Evolutionary conservation across 352 stramenopile species (phyloP), one percentile per base, ranked within the genome.

Genomic region (Phytopythium ostracodes): DNA sequence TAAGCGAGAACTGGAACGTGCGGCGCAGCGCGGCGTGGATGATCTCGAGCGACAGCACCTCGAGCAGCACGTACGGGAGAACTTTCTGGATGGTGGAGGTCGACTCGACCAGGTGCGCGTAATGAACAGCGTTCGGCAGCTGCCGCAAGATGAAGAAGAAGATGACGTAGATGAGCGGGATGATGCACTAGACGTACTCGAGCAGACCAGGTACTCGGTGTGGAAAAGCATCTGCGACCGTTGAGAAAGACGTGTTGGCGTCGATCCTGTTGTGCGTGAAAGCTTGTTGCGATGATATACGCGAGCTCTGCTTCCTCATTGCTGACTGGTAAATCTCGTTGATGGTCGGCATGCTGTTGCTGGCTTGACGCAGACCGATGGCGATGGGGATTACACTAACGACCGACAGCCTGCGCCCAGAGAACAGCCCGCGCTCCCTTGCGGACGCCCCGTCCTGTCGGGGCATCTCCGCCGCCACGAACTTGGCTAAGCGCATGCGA

Each of bases 151-250:
- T 57, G 0, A 38, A 36, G 1, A 71, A 47, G 25, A 76, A 83
- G 5, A 69, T 22, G 0, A 53, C 56, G 27, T 75, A 73, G 14
- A 78, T 33, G n/a, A 77, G 51, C 6, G 70, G 72, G 22, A 78
- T 64, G 18, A 64, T n/a, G 27, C 52, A 69, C 59, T 83, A 70
- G 52, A 78, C 59, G 36, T 72, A 77, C 59, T 80, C 72, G n/a
- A 60, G 56, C 33, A 78, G 61, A 79, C 53, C 31, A 76, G 31
- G 29, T 75, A 80, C 42, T 77, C 68, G 4, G 52, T 67, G 25
- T 77, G 72, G 57, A 80, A 80, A 17, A 81, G 65, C 25, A 66
- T 38, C 12, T 71, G 61, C 52, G 4, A 35, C 35, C 31, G 38
- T 24, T 18, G 52, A 31, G 6, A 58, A 58, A 0, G 52, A 58